Conservation (phyloP, 1,284 basidiomycete genomes). For the Cerrena zonata region DNA sequence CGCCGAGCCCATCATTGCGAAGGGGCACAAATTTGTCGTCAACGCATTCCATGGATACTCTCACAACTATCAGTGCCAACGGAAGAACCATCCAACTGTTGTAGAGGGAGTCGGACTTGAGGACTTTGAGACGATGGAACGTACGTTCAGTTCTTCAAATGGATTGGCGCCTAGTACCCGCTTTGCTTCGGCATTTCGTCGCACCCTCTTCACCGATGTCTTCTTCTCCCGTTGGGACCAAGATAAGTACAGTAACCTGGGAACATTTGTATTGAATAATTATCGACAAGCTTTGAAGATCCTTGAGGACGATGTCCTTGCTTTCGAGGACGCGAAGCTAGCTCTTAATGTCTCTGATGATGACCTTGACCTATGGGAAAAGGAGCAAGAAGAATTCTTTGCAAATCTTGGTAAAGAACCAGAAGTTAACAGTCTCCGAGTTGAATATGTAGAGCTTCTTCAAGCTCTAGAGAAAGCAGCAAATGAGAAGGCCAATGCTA, state of each 20-base stretch:
- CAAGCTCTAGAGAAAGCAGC: not conserved
- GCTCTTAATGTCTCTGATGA: conserved; percentile 5
- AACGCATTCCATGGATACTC: too few species aligned
- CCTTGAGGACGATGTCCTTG: not conserved
- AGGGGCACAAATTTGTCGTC: conserved; percentile 12
- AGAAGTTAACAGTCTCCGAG: not conserved
- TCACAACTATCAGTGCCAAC: conserved; percentile 26
- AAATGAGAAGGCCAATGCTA: not conserved
- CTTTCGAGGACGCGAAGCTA: not conserved
- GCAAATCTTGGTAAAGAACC: not conserved
- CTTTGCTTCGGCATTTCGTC: conserved; percentile 25
- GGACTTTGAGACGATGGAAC: too few species aligned
- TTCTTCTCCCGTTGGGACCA: conserved; percentile 26
- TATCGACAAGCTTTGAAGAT: not conserved
- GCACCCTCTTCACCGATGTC: conserved; percentile 19
- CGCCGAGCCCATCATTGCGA: conserved; percentile 14
- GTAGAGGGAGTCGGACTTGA: conserved; percentile 20
- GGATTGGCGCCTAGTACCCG: conserved; percentile 19
- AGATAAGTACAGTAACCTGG: conserved; percentile 23
- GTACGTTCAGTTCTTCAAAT: conserved; percentile 27
- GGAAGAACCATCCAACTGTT: conserved; percentile 21
- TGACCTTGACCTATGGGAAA: conserved; percentile 13
- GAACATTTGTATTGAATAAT: conserved; percentile 4
- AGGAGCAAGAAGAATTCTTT: conserved; percentile 7
- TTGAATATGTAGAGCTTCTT: not conserved